phyloP scores from a whole-genome alignment of 176 grass and related monocot species.

The Panicum miliaceum region DNA sequence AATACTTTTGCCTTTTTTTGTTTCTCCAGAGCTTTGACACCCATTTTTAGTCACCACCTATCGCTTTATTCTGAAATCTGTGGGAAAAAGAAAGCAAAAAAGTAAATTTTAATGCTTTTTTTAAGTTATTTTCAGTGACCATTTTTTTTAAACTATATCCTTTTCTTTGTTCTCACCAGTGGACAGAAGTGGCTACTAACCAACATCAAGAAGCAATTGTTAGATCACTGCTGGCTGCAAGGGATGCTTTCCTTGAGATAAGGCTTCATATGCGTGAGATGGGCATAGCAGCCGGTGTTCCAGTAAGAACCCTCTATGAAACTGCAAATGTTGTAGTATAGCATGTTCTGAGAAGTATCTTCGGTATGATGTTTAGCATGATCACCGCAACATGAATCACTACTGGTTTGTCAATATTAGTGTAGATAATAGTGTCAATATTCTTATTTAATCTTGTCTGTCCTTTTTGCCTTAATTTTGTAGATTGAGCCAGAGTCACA shows the following conservation, averaged over 20 bases:
- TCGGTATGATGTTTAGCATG: constrained; percentile 9
- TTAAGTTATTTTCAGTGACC: too few species aligned
- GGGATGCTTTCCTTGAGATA: constrained; percentile 77
- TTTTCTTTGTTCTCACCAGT: constrained; percentile 58
- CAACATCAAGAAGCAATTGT: constrained; percentile 67
- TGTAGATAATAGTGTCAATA: constrained; percentile 21
- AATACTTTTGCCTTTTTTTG: neutral
- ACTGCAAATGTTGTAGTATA: constrained; percentile 30
- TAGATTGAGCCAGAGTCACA: constrained; percentile 93
- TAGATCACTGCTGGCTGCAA: constrained; percentile 66
- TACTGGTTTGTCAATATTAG: neutral
- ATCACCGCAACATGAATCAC: neutral
- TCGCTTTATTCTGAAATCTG: constrained; percentile 15
- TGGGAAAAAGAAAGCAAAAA: constrained; percentile 20
- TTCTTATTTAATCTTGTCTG: constrained; percentile 6
- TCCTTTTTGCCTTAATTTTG: constrained; percentile 16
- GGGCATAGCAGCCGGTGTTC: constrained; percentile 78
- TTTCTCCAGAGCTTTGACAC: neutral
- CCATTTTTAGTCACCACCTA: neutral
- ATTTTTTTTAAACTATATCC: neutral
- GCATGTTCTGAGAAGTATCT: constrained; percentile 2
- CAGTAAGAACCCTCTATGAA: constrained; percentile 62
- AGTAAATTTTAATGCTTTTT: neutral
- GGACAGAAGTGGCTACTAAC: constrained; percentile 63
- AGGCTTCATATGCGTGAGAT: constrained; percentile 78